Percentiles rank a stretch among this genome's conserved stretches.
These are phyloP conservation scores for Coniophora puteana DNA, from an alignment of 1,284 basidiomycete species.

Conservation along the genomic window DNA sequence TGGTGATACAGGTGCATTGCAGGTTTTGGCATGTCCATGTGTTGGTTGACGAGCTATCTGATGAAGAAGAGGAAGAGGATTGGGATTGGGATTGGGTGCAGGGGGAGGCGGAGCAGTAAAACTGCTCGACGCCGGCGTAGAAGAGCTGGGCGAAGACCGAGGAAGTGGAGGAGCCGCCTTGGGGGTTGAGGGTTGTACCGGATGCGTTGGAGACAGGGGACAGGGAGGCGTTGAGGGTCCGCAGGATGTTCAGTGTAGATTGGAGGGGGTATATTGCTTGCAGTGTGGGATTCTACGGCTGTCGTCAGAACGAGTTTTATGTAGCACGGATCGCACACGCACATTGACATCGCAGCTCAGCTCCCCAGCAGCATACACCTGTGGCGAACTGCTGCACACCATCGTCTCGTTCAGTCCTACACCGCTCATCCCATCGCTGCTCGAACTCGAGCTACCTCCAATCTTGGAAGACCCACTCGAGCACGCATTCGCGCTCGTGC, in stretches of 20 bases:
- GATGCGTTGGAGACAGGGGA: slow-evolving; percentile 58
- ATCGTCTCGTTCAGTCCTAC: slow-evolving; percentile 53
- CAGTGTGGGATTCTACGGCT: slow-evolving; percentile 80
- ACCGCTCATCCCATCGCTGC: slow-evolving; percentile 15
- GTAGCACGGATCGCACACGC: slow-evolving; percentile 25
- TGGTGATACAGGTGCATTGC: slow-evolving; percentile 66
- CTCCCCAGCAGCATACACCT: slow-evolving; percentile 63
- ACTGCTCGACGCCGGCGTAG: slow-evolving; percentile 83
- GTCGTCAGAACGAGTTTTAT: slow-evolving; percentile 10
- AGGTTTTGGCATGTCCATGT: slow-evolving; percentile 72
- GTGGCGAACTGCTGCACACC: slow-evolving; percentile 56
- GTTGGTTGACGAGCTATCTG: slow-evolving; percentile 24
- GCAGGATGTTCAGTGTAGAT: slow-evolving; percentile 72
- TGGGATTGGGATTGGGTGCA: slow-evolving; percentile 58
- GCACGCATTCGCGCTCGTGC: slow-evolving; percentile 57
- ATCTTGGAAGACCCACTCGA: slow-evolving; percentile 49
- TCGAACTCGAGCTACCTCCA: slow-evolving; percentile 30
- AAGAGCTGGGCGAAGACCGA: slow-evolving; percentile 73
- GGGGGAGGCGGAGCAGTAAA: slow-evolving; percentile 70
- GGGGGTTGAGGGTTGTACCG: slow-evolving; percentile 42
- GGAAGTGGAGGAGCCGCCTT: slow-evolving; percentile 52
- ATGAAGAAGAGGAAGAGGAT: slow-evolving; percentile 32
- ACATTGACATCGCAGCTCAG: slow-evolving; percentile 77
- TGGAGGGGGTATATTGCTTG: slow-evolving; percentile 67
- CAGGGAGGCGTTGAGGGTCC: slow-evolving; percentile 65